These are phyloP conservation scores for Radiomyces spectabilis DNA, from an alignment of 192 early-diverging fungal species.

Conservation along the genomic window DNA sequence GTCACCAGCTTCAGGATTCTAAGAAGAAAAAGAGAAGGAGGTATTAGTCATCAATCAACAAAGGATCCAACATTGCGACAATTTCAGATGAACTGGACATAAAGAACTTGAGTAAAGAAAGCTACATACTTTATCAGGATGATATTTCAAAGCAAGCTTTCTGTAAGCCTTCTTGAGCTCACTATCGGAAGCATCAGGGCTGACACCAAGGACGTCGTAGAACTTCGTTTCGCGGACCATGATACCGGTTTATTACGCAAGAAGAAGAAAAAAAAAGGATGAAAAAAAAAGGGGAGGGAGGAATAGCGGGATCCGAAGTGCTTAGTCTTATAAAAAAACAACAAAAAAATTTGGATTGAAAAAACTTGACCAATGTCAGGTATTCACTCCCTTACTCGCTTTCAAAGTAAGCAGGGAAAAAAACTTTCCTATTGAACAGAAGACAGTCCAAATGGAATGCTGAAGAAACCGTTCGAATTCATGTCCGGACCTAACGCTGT, in stretches of 20 bases:
- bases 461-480: too few relatives aligned
- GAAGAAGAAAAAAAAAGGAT: constrained; percentile 12
- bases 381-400: too few relatives aligned
- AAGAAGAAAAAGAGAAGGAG: background rate
- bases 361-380: constrained; percentile 1
- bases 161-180: constrained; percentile 98
- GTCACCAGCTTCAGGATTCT: constrained; percentile 86
- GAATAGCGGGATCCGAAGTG: background rate
- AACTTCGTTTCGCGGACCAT: constrained; percentile 76
- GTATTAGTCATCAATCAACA: too few relatives aligned
- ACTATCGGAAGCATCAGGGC: constrained; percentile 60
- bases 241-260: constrained; percentile 3
- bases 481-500: too few relatives aligned
- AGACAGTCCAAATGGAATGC: too few relatives aligned
- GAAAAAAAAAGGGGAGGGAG: constrained; percentile 5
- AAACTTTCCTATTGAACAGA: too few relatives aligned
- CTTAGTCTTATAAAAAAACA: background rate
- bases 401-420: background rate
- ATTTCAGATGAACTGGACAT: too few relatives aligned
- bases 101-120: too few relatives aligned
- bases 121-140: constrained; percentile 87
- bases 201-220: constrained; percentile 87
- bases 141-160: constrained; percentile 91
- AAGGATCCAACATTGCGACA: too few relatives aligned
- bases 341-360: background rate